phyloP scores from a whole-genome alignment of 352 stramenopile species.

The Phytopythium litorale region DNA sequence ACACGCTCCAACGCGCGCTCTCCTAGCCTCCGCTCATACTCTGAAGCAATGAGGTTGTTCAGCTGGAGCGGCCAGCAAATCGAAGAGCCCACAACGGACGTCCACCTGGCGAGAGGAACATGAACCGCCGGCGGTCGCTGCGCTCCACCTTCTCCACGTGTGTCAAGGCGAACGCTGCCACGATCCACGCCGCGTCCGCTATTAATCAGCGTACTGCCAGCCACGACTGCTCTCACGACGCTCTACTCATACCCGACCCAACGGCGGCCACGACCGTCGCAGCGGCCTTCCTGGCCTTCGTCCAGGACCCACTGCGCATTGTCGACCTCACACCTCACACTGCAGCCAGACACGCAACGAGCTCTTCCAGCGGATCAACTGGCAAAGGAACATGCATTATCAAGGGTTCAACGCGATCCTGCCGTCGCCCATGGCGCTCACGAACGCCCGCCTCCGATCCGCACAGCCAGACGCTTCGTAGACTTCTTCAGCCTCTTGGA shows the following conservation, averaged over 20 bases:
- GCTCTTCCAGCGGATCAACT: too few relatives aligned
- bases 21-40: constrained; percentile 41
- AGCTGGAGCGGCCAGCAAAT: not conserved
- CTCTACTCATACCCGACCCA: not conserved
- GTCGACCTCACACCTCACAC: too few relatives aligned
- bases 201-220: too few relatives aligned
- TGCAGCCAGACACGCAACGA: too few relatives aligned
- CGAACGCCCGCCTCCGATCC: constrained; percentile 29
- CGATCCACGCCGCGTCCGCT: not conserved
- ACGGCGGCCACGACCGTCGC: not conserved
- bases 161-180: constrained; percentile 23
- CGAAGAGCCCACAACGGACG: not conserved
- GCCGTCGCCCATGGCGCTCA: not conserved
- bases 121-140: constrained; percentile 46
- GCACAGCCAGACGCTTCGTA: constrained; percentile 40
- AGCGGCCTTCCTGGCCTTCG: not conserved
- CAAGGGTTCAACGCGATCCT: too few relatives aligned
- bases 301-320: not conserved
- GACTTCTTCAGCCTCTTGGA: constrained; percentile 36
- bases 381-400: too few relatives aligned
- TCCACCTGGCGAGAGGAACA: constrained; percentile 54
- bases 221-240: too few relatives aligned
- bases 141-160: constrained; percentile 63
- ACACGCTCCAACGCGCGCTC: constrained; percentile 46
- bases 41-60: not conserved